Percentiles rank a stretch among this genome's conserved stretches.
These are phyloP conservation scores for Sanghuangporus sanghuang DNA, from an alignment of 1,284 basidiomycete genomes.

Conservation along the genomic window DNA sequence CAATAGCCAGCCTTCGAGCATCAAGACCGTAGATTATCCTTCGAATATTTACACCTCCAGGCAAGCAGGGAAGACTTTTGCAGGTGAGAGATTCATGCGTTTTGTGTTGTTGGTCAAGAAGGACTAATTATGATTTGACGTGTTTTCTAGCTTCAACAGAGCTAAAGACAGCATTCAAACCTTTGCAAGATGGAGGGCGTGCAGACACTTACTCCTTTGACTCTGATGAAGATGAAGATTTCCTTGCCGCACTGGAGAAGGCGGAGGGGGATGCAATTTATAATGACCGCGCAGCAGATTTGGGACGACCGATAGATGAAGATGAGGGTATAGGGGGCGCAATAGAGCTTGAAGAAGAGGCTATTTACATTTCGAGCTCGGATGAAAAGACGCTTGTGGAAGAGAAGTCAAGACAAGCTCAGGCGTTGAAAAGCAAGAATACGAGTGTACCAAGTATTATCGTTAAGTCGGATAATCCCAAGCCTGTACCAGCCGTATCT, in stretches of 20 bases:
- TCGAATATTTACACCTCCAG: neutral
- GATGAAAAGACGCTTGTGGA: slow-evolving; percentile 9
- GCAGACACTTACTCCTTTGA: slow-evolving; percentile 47
- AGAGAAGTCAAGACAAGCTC: neutral
- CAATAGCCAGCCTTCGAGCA: neutral
- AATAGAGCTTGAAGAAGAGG: slow-evolving; percentile 17
- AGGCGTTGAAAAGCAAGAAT: neutral
- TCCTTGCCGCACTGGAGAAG: slow-evolving; percentile 54
- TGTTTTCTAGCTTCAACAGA: neutral
- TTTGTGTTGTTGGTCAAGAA: neutral
- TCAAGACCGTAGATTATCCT: neutral
- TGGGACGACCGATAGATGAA: slow-evolving; percentile 40
- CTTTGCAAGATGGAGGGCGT: slow-evolving; percentile 13
- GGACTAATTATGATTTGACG: neutral
- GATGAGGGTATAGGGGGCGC: slow-evolving; percentile 33
- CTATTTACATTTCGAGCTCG: slow-evolving; percentile 9
- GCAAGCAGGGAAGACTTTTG: neutral
- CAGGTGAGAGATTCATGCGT: neutral
- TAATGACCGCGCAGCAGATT: slow-evolving; percentile 20
- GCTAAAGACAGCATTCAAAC: neutral
- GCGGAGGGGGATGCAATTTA: slow-evolving; percentile 46
- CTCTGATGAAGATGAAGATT: slow-evolving; percentile 55
- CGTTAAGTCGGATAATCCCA: neutral
- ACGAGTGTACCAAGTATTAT: neutral
- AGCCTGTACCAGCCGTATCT: neutral